A percentile compares a stretch with the other conserved stretches of the same genome.
Conservation (phyloP, 306 rosid genomes). For the Vicia faba region DNA sequence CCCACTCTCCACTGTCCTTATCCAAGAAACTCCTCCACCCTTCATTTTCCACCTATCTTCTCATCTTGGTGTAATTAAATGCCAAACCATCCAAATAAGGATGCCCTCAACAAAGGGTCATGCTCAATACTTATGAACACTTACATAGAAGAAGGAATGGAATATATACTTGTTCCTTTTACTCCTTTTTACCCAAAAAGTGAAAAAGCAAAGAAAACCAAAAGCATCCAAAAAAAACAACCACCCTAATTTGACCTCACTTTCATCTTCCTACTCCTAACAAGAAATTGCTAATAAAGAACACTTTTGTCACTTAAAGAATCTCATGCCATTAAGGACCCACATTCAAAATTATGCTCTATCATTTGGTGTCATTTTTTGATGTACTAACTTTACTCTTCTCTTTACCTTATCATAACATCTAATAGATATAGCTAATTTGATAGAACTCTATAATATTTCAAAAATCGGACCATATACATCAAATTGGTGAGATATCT, state of each 20-base stretch:
- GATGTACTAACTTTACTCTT: constrained; percentile 14
- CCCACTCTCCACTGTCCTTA: constrained; percentile 26
- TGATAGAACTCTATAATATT: neutral
- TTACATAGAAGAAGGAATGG: constrained; percentile 27
- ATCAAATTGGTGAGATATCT: neutral
- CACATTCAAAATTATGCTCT: constrained; percentile 31
- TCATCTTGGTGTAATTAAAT: constrained; percentile 12
- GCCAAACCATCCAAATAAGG: constrained; percentile 29
- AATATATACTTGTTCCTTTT: constrained; percentile 38
- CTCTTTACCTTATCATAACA: neutral
- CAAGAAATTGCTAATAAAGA: constrained; percentile 36
- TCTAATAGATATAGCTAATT: constrained; percentile 31
- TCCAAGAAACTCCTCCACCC: constrained; percentile 38
- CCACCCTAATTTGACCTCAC: constrained; percentile 39
- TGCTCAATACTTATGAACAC: constrained; percentile 3
- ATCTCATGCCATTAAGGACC: constrained; percentile 37
- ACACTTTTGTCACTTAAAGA: constrained; percentile 38
- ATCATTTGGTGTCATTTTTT: constrained; percentile 19
- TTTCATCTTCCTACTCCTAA: constrained; percentile 32
- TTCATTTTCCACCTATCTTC: constrained; percentile 26
- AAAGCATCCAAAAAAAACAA: constrained; percentile 54
- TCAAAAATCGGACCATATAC: neutral
- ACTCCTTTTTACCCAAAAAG: constrained; percentile 38
- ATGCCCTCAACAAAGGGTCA: constrained; percentile 35
- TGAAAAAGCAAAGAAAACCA: constrained; percentile 49